Evolutionary conservation across 1,284 basidiomycete species (phyloP), one percentile per base, ranked within the genome.

Genomic region (Ustilago curta): DNA sequence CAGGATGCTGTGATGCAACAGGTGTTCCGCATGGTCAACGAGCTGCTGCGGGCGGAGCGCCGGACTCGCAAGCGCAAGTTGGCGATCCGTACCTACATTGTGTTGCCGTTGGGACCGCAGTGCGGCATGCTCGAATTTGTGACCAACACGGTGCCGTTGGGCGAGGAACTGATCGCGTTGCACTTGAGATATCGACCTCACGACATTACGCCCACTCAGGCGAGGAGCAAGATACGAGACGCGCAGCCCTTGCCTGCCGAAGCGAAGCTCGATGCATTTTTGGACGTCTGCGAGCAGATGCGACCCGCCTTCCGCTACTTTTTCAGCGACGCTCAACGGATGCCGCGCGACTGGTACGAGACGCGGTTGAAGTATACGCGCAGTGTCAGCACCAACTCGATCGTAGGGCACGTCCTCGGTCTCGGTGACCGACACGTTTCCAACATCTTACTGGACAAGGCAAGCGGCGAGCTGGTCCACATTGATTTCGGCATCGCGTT

Each of bases 1-100:
- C 97, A 99, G 85, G 96, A 99, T 83, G 95, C 96, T 0, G 94
- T 99, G 49, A 97, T 99, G 95, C 94, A 97, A 83, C 97, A 99
- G 86, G 94, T 97, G 2, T 99, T 99, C 81, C 90, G 91, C 32
- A 88, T 98, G 44, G 92, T 95, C 59, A 98, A 99, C 72, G 87
- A 89, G 4, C 88, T 97, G 1, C 88, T 99, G 8, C 80, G 83
- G 9, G 88, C 88, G 12, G 94, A 98, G 83, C 88, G 90, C 27
- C 90, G 92, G 70, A 93, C 95, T 0, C 88, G 88, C 55, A 88
- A 89, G 57, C 90, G 96, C 12, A 87, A 90, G 37, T 87, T 99
- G 29, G 87, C 87, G 45, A 90, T 97, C 67, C 89, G 94, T 39
- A 91, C 90, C 11, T 99, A 98, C 86, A 93, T 90, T 60, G 93